Evolutionary conservation across 2,329 filamentous ascomycete genomes (phyloP).

Genomic region (Aschersonia sp.): DNA sequence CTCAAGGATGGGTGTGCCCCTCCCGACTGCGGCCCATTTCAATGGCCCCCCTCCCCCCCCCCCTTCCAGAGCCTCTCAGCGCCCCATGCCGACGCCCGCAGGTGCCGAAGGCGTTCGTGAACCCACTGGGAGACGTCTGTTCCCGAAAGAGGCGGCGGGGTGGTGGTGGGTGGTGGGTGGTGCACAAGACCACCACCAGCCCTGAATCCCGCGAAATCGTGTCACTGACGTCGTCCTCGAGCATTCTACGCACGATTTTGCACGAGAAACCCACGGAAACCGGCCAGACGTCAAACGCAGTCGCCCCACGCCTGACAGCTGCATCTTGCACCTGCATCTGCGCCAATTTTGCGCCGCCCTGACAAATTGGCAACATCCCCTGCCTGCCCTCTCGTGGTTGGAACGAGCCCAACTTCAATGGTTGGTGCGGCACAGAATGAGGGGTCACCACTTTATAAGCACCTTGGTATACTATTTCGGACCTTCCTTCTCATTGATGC

Average conservation of each 20-base stretch:
- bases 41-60: too few species aligned
- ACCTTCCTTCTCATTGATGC: neutral
- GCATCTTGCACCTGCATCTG: neutral
- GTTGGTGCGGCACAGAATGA: neutral
- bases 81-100: too few species aligned
- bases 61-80: too few species aligned
- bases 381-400: neutral
- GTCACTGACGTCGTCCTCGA: too few species aligned
- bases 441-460: neutral
- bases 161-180: neutral
- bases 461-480: neutral
- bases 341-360: neutral
- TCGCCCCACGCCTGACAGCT: neutral
- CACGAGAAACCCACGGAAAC: neutral
- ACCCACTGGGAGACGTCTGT: neutral
- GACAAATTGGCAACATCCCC: neutral
- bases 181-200: neutral
- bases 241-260: too few species aligned
- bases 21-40: too few species aligned
- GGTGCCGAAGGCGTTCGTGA: neutral
- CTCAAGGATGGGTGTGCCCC: neutral
- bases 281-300: neutral
- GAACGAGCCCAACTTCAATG: neutral
- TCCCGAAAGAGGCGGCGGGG: neutral
- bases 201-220: too few species aligned